Percentiles rank a stretch among this genome's conserved stretches.
Evolutionary conservation across 2,329 filamentous ascomycete genomes (phyloP).

Genomic region (Hirsutella thompsonii): DNA sequence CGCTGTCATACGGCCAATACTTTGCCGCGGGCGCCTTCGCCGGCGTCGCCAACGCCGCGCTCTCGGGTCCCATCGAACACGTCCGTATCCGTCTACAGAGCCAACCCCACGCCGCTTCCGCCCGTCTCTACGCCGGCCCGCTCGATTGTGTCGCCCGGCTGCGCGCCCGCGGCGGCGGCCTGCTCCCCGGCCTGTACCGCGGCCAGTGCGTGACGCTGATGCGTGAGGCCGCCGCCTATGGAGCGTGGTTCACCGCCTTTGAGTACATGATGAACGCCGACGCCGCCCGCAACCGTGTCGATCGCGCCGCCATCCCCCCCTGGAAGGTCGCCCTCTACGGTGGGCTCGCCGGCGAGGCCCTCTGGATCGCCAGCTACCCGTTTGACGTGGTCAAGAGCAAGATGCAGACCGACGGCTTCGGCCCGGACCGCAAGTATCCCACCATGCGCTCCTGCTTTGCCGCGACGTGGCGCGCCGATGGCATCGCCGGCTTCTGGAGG

Average conservation of each 20-base stretch:
- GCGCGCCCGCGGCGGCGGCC: constrained; percentile 41
- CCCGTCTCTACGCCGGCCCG: constrained; percentile 68
- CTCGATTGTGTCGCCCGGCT: constrained; percentile 86
- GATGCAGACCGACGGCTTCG: constrained; percentile 97
- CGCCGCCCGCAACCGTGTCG: constrained; percentile 61
- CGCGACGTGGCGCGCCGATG: constrained; percentile 68
- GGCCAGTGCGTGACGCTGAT: constrained; percentile 75
- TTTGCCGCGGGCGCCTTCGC: constrained; percentile 86
- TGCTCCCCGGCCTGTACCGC: constrained; percentile 68
- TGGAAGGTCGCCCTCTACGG: constrained; percentile 88
- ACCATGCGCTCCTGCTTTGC: constrained; percentile 83
- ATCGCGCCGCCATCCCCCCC: constrained; percentile 64
- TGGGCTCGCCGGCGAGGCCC: constrained; percentile 80
- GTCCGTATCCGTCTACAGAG: constrained; percentile 93
- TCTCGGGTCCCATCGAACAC: constrained; percentile 92
- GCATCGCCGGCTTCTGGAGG: constrained; percentile 81
- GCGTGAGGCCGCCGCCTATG: constrained; percentile 89
- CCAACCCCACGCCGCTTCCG: constrained; percentile 75
- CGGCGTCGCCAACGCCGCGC: constrained; percentile 74
- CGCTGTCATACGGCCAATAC: constrained; percentile 63
- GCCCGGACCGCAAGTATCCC: constrained; percentile 54
- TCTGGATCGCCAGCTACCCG: constrained; percentile 90
- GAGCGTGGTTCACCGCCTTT: constrained; percentile 87
- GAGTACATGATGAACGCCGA: constrained; percentile 95
- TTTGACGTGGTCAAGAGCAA: constrained; percentile 98